Conservation (phyloP, 2,329 filamentous ascomycete species). For the Exophiala spinifera region DNA sequence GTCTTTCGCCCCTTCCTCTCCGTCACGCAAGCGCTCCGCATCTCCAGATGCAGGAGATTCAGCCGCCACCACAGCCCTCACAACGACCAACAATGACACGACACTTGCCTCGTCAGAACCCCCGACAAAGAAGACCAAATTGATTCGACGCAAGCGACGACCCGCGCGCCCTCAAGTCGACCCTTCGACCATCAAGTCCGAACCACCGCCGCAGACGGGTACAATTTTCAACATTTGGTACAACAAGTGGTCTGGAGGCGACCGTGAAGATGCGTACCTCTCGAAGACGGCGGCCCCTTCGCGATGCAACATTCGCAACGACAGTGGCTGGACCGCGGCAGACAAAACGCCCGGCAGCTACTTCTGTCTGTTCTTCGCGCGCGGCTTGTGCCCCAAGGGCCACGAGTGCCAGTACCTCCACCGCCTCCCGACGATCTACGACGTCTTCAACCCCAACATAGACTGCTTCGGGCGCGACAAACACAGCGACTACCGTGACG, state of each 20-base stretch:
- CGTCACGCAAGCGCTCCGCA: slow-evolving; percentile 29
- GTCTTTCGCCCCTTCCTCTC: slow-evolving; percentile 14
- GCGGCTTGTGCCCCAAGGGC: slow-evolving; percentile 78
- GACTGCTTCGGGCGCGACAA: slow-evolving; percentile 96
- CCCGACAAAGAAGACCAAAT: slow-evolving; percentile 68
- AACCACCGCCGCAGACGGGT: slow-evolving; percentile 79
- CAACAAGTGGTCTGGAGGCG: slow-evolving; percentile 96
- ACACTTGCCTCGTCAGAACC: slow-evolving; percentile 23
- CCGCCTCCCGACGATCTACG: slow-evolving; percentile 77
- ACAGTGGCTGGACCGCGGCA: slow-evolving; percentile 74
- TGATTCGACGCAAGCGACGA: slow-evolving; percentile 84
- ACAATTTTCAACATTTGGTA: slow-evolving; percentile 99
- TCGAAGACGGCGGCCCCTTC: slow-evolving; percentile 77
- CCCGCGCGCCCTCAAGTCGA: slow-evolving; percentile 91
- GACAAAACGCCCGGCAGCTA: slow-evolving; percentile 75
- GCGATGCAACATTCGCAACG: slow-evolving; percentile 80
- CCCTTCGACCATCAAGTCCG: slow-evolving; percentile 73
- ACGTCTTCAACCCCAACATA: slow-evolving; percentile 88
- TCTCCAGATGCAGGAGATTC: slow-evolving; percentile 15
- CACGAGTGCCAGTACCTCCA: slow-evolving; percentile 94
- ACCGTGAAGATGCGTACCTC: slow-evolving; percentile 86
- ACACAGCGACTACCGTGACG: slow-evolving; percentile 86
- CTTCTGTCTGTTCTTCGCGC: slow-evolving; percentile 89
- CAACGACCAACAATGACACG: slow-evolving; percentile 20
- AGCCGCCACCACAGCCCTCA: slow-evolving; percentile 17